These are phyloP conservation scores for Aspergillus diversus DNA, from an alignment of 495 filamentous ascomycete genomes.

Conservation along the genomic window DNA sequence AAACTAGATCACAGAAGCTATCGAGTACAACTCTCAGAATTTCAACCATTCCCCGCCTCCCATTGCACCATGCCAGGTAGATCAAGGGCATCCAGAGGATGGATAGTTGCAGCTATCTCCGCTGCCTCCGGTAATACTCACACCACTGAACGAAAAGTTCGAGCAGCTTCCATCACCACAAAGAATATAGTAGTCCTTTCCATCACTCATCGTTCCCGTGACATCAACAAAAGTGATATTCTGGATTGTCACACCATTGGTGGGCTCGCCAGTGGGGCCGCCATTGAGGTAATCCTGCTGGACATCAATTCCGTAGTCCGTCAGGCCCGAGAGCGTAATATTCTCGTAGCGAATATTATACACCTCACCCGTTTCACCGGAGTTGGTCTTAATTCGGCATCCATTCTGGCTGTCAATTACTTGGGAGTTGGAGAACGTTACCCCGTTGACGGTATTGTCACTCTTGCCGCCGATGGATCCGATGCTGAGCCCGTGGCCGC, in stretches of 20 bases:
- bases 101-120: conserved; percentile 47
- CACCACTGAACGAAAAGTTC: conserved; percentile 43
- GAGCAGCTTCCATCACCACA: conserved; percentile 51
- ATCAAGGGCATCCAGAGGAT: conserved; percentile 29
- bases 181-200: conserved; percentile 51
- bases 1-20: too few relatives aligned
- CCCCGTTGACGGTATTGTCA: conserved; percentile 51
- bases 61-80: neutral
- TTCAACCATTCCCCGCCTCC: too few relatives aligned
- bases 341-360: conserved; percentile 48
- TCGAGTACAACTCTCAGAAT: too few relatives aligned
- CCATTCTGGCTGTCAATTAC: conserved; percentile 42
- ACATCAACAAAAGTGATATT: conserved; percentile 46
- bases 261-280: conserved; percentile 47
- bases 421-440: conserved; percentile 39
- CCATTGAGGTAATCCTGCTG: conserved; percentile 56
- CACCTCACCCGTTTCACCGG: conserved; percentile 43
- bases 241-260: conserved; percentile 46
- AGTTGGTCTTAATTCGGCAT: conserved; percentile 52
- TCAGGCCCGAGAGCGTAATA: conserved; percentile 44
- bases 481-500: conserved; percentile 52
- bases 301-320: conserved; percentile 51
- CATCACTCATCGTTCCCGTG: conserved; percentile 41
- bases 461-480: conserved; percentile 52
- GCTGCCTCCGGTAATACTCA: conserved; percentile 46